Base-by-base conservation (phyloP, 1,284 basidiomycete species). In the Rugosomyces carneus region DNA sequence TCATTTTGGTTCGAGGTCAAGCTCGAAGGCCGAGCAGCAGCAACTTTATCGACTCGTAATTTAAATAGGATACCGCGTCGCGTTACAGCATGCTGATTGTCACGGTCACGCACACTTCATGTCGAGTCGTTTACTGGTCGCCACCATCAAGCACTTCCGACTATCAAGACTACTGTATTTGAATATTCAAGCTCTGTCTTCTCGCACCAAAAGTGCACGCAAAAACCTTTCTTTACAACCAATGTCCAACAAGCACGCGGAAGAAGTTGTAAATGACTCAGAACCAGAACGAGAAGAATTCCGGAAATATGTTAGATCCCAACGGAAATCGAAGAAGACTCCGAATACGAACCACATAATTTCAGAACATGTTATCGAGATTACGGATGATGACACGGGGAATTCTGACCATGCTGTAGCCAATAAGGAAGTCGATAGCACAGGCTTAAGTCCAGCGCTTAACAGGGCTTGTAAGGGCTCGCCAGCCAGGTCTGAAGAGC, bases 281-380 rank as follows among this genome's bases (percentile, higher is more conserved):
- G 83, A 84, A 59, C 81, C 81, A 18, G 82, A 85, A 58, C 68
- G 81, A 47, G 73, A 76, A 51, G 63, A 69, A 42, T 53, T 63
- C n/a, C 68, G 75, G 37, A 60, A 56, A 42, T 52, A 48, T 41
- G 47, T 51, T 27, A 53, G 49, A 56, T 58, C 42, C 41, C 50
- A 42, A 38, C 54, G 37, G 41, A 44, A 15, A 40, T 43, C 37
- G 13, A 13, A 37, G 23, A 20, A 23, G 27, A 38, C 45, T 11
- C 1, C 4, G 18, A 38, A 27, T 20, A 21, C 31, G 39, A 29
- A 18, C 3, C 29, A 20, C 8, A 42, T 15, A 13, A 35, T 20
- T 19, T 11, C 40, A 38, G 37, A 16, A 13, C 44, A 58, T 26
- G 51, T 59, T 15, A 59, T 58, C 37, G 57, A 61, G 29, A 45